Conservation (phyloP, 1,284 basidiomycete species). For the Sphagnurus paluster region DNA sequence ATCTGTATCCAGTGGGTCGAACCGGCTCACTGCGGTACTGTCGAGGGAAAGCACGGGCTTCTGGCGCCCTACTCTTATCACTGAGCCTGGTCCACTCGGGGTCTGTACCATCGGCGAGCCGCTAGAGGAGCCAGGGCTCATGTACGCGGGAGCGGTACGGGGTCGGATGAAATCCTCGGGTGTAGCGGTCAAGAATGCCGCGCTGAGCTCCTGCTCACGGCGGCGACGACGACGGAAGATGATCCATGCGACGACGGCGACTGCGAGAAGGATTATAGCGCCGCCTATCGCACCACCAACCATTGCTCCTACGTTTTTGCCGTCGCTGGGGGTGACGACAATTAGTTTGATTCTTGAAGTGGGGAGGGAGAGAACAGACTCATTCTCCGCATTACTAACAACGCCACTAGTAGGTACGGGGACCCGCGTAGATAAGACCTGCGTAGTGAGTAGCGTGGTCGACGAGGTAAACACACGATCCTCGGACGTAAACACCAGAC, state of each 20-base stretch:
- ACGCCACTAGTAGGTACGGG: slow-evolving; percentile 4
- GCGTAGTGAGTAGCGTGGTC: slow-evolving; percentile 1
- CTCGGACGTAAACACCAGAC: not conserved
- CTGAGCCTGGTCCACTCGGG: no score
- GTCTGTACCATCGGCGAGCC: slow-evolving; percentile 2
- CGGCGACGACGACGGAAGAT: slow-evolving; percentile 22
- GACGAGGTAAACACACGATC: not conserved
- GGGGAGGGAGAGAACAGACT: no score
- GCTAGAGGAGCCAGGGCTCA: no score
- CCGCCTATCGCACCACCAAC: slow-evolving; percentile 25
- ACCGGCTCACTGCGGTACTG: no score
- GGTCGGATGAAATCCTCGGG: no score
- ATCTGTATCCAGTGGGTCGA: no score
- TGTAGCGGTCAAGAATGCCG: slow-evolving; percentile 8
- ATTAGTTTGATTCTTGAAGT: no score
- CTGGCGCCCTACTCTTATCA: slow-evolving; percentile 9
- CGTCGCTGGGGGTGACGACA: no score
- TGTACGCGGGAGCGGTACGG: no score
- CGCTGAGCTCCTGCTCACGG: slow-evolving; percentile 12
- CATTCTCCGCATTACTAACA: slow-evolving; percentile 10
- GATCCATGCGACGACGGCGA: slow-evolving; percentile 20
- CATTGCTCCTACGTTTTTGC: slow-evolving; percentile 17
- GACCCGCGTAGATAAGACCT: slow-evolving; percentile 5
- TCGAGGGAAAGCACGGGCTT: slow-evolving; percentile 20
- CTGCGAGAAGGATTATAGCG: slow-evolving; percentile 18